A percentile compares a stretch with the other conserved stretches of the same genome.
Conservation (phyloP, 139 green algal genomes). For the Picochlorum sp. region DNA sequence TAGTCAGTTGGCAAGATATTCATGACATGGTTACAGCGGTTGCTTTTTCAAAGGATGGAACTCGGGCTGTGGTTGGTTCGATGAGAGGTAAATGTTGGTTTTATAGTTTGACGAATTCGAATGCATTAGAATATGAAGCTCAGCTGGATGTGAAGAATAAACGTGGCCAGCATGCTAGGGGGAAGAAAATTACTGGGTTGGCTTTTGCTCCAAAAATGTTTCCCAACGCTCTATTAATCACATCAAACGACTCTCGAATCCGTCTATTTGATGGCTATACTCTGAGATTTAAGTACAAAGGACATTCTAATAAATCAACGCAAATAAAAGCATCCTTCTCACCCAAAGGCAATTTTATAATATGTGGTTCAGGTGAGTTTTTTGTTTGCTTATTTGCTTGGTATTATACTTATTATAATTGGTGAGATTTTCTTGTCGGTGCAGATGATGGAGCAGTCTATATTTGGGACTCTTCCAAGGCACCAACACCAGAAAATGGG, state of each 20-base stretch:
- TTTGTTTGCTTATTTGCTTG: too few species aligned
- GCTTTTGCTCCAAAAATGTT: slow-evolving; percentile 28
- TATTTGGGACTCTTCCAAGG: slow-evolving; percentile 36
- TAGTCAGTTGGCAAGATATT: slow-evolving; percentile 63
- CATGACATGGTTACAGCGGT: slow-evolving; percentile 85
- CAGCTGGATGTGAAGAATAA: slow-evolving; percentile 60
- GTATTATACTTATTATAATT: too few species aligned
- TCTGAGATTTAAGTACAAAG: slow-evolving; percentile 83
- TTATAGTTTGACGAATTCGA: slow-evolving; percentile 30
- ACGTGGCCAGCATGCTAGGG: slow-evolving; percentile 33
- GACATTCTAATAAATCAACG: slow-evolving; percentile 58
- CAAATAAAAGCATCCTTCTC: slow-evolving; percentile 43
- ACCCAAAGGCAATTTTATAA: slow-evolving; percentile 28
- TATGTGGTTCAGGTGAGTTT: slow-evolving; percentile 59
- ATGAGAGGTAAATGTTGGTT: slow-evolving; percentile 57
- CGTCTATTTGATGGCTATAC: slow-evolving; percentile 48
- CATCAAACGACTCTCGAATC: slow-evolving; percentile 74
- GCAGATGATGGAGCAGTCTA: slow-evolving; percentile 74
- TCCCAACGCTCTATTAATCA: slow-evolving; percentile 57
- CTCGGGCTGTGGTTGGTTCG: slow-evolving; percentile 49
- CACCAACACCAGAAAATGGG: not conserved
- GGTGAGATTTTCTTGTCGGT: too few species aligned
- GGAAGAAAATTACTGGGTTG: slow-evolving; percentile 75
- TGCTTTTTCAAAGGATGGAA: slow-evolving; percentile 49
- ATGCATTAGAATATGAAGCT: slow-evolving; percentile 65